Evolutionary conservation across 2,329 filamentous ascomycete genomes (phyloP).

Genomic region (Didymella pinodella): DNA sequence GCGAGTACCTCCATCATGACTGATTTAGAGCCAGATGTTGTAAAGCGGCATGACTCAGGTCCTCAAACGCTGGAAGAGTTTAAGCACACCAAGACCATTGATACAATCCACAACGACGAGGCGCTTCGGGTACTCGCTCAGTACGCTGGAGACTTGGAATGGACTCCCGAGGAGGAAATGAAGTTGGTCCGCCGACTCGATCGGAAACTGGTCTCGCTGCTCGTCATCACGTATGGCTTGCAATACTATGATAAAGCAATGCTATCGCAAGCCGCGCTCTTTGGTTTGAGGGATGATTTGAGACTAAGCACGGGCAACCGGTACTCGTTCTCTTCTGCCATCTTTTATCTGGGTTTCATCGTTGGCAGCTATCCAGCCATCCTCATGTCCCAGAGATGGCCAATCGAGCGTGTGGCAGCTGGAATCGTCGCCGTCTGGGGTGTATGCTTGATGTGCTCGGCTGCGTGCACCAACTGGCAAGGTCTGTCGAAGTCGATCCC

Average conservation of each 20-base stretch:
- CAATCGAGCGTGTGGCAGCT: conserved; percentile 58
- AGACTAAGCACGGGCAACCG: conserved; percentile 49
- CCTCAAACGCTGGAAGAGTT: conserved; percentile 11
- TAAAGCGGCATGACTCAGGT: conserved; percentile 1
- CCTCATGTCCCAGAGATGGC: conserved; percentile 56
- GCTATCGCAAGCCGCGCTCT: conserved; percentile 58
- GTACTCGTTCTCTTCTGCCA: conserved; percentile 54
- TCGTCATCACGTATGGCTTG: conserved; percentile 39
- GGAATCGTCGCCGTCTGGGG: conserved; percentile 55
- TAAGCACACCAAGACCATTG: conserved; percentile 19
- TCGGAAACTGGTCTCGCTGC: conserved; percentile 33
- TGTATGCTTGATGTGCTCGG: conserved; percentile 45
- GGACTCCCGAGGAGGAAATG: conserved; percentile 55
- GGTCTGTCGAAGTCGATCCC: not conserved
- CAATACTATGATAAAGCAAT: conserved; percentile 55
- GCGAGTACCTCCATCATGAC: not conserved
- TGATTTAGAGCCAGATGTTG: not conserved
- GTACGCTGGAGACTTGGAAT: conserved; percentile 55
- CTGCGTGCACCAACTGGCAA: conserved; percentile 57
- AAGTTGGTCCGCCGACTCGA: conserved; percentile 37
- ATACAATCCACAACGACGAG: conserved; percentile 33
- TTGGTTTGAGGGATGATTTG: conserved; percentile 42
- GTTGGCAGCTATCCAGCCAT: conserved; percentile 58
- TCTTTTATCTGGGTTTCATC: conserved; percentile 60
- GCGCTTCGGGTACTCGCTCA: conserved; percentile 23